These are phyloP conservation scores for Amoebophrya sp. DNA, from an alignment of 169 alveolate species.

Conservation along the genomic window DNA sequence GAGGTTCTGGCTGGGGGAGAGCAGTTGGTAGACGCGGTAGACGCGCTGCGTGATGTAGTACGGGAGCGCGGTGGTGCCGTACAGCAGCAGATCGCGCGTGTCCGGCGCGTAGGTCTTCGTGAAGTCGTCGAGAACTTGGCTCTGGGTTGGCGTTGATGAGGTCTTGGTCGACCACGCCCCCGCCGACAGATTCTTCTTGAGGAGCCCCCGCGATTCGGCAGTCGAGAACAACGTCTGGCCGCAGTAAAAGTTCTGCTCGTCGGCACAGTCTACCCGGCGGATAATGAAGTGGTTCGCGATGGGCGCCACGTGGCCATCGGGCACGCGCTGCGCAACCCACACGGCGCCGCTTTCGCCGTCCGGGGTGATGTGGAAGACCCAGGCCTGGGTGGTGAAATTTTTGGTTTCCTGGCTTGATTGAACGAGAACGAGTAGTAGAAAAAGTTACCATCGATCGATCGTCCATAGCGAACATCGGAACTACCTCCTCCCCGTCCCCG, in stretches of 20 bases:
- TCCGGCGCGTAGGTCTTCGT: background rate
- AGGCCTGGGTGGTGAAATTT: too few relatives aligned
- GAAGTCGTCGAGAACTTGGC: too few relatives aligned
- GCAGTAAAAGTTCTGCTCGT: background rate
- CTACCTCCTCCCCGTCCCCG: background rate
- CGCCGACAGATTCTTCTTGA: too few relatives aligned
- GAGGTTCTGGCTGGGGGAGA: background rate
- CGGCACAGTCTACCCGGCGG: background rate
- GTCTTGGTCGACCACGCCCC: too few relatives aligned
- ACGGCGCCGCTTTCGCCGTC: background rate
- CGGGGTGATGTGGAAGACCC: constrained; percentile 2
- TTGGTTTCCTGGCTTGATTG: background rate
- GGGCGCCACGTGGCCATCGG: constrained; percentile 11
- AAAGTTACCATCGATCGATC: too few relatives aligned
- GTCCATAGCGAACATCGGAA: too few relatives aligned
- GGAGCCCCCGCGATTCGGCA: too few relatives aligned
- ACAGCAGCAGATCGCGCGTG: background rate
- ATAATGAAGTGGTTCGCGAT: background rate
- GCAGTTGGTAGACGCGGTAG: background rate
- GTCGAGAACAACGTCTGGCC: background rate
- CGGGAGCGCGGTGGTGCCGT: background rate
- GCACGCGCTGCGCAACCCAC: constrained; percentile 13
- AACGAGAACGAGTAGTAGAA: background rate
- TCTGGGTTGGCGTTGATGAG: too few relatives aligned
- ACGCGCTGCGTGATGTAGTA: background rate